Percentiles rank a stretch among this genome's conserved stretches.
phyloP scores from a whole-genome alignment of 441 rosid genomes.

The Mallotus japonicus region DNA sequence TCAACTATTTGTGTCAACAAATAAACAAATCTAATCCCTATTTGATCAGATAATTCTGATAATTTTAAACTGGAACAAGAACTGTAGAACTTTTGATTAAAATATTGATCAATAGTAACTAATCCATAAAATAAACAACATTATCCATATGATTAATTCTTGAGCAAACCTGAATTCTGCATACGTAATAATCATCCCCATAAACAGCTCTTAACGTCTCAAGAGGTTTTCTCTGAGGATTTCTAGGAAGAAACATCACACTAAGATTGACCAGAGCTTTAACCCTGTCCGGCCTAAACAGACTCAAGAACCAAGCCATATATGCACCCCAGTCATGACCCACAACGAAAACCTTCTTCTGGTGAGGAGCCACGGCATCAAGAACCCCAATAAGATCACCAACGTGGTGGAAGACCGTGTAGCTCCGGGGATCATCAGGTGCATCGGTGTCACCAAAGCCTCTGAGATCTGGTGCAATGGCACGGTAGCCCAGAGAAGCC shows the following conservation, averaged over 20 bases:
- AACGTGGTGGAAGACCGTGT: conserved; percentile 48
- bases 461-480: conserved; percentile 75
- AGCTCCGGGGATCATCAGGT: conserved; percentile 38
- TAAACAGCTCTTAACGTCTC: conserved; percentile 34
- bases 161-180: conserved; percentile 60
- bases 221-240: conserved; percentile 40
- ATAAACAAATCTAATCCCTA: too few relatives aligned
- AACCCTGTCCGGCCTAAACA: conserved; percentile 63
- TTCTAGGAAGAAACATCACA: conserved; percentile 50
- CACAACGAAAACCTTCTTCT: conserved; percentile 62
- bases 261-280: conserved; percentile 64
- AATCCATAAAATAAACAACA: too few relatives aligned
- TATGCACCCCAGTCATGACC: conserved; percentile 83
- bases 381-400: conserved; percentile 60
- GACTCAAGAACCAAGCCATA: conserved; percentile 59
- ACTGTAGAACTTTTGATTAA: too few relatives aligned
- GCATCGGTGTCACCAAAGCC: conserved; percentile 80
- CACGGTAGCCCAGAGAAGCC: conserved; percentile 64
- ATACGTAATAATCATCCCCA: conserved; percentile 67
- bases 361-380: conserved; percentile 43
- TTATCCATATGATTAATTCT: too few relatives aligned
- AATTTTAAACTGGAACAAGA: too few relatives aligned
- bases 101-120: too few relatives aligned
- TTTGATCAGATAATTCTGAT: too few relatives aligned
- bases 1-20: too few relatives aligned